Evolutionary conservation across 768 basidiomycete genomes (phyloP).

Genomic region (Calocybe cyanea): DNA sequence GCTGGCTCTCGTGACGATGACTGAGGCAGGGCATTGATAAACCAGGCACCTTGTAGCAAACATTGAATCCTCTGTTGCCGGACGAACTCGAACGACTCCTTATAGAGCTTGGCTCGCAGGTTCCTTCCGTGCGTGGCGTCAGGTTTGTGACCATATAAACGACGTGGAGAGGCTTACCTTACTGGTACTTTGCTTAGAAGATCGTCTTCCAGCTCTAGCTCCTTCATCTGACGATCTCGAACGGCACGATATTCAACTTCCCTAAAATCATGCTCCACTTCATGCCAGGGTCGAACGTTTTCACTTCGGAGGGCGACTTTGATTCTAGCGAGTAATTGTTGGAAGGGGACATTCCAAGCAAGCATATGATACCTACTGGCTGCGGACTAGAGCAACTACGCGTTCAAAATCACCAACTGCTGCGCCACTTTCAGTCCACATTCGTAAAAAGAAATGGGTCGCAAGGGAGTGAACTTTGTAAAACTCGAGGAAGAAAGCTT

Average conservation of each 20-base stretch:
- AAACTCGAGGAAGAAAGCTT: conserved; percentile 87
- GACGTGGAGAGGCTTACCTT: conserved; percentile 47
- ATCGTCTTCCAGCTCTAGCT: conserved; percentile 86
- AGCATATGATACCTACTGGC: conserved; percentile 72
- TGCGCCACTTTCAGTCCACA: conserved; percentile 89
- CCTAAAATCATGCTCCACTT: conserved; percentile 77
- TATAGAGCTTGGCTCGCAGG: conserved; percentile 79
- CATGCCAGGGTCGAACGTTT: conserved; percentile 75
- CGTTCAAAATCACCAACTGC: conserved; percentile 73
- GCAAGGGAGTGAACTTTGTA: conserved; percentile 77
- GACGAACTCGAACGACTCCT: conserved; percentile 88
- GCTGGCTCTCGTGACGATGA: conserved; percentile 46
- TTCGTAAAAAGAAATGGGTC: conserved; percentile 82
- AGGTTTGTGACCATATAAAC: background rate
- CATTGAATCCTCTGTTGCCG: conserved; percentile 86
- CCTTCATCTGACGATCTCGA: conserved; percentile 85
- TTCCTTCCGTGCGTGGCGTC: conserved; percentile 45
- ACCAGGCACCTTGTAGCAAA: conserved; percentile 88
- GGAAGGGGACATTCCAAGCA: no score
- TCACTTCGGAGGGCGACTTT: conserved; percentile 74
- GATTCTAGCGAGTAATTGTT: conserved; percentile 42
- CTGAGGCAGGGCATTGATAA: conserved; percentile 71
- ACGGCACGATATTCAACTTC: conserved; percentile 85
- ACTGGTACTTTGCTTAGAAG: conserved; percentile 81
- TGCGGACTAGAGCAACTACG: conserved; percentile 71